Evolutionary conservation across 2,329 filamentous ascomycete genomes (phyloP).

Genomic region (Penicillium sp.): DNA sequence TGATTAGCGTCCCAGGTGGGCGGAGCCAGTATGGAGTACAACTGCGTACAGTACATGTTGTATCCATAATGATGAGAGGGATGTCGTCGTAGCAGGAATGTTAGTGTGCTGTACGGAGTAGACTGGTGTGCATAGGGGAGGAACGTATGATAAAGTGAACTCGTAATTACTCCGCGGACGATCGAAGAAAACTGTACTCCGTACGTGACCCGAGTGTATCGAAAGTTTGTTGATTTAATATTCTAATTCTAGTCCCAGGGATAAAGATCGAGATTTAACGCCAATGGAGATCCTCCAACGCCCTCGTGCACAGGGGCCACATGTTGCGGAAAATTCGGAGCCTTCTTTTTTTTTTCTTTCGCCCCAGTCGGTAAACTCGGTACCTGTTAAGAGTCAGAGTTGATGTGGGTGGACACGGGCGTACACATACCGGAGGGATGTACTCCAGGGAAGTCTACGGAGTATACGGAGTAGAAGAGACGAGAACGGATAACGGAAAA

Average conservation of each 20-base stretch:
- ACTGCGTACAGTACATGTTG: background rate
- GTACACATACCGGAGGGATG: conserved; percentile 11
- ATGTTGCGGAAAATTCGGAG: conserved; percentile 19
- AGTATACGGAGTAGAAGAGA: too few relatives aligned
- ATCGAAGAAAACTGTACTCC: background rate
- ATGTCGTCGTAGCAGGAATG: conserved; percentile 10
- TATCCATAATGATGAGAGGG: conserved; percentile 1
- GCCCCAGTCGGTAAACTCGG: background rate
- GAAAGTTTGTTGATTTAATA: conserved; percentile 2
- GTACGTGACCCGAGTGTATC: background rate
- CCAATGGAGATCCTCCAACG: conserved; percentile 17
- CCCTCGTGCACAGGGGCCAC: conserved; percentile 22
- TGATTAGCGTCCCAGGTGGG: conserved; percentile 10
- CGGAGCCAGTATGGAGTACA: conserved; percentile 8
- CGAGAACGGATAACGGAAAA: background rate
- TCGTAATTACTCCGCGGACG: background rate
- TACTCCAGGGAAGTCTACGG: conserved; percentile 3
- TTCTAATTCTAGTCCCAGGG: conserved; percentile 8
- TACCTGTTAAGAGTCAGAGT: background rate
- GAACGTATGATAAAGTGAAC: background rate
- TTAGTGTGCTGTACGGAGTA: background rate
- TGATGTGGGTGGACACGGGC: background rate
- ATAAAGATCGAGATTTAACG: conserved; percentile 1
- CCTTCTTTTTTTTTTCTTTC: background rate
- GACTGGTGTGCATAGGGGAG: background rate